These are phyloP conservation scores for Polytrichum commune DNA, from an alignment of 225 moss, liverwort and hornwort species.

Conservation along the genomic window DNA sequence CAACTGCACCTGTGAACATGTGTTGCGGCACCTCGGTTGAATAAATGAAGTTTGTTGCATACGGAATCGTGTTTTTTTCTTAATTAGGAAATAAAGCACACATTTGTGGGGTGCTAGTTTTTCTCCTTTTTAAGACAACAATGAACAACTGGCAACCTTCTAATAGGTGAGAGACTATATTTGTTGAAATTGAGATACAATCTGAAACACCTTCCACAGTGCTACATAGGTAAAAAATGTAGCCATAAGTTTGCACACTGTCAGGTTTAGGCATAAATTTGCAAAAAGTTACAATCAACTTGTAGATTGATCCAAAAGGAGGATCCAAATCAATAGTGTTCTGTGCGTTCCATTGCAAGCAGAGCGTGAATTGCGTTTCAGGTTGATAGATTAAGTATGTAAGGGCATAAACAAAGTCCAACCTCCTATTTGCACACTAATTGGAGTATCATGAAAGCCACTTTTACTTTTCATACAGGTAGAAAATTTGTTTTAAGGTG, in stretches of 20 bases:
- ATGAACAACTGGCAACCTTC: not conserved
- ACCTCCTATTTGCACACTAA: not conserved
- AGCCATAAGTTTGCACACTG: not conserved
- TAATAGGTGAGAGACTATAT: too few species aligned
- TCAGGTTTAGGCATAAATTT: too few species aligned
- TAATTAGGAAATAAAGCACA: slow-evolving; percentile 43
- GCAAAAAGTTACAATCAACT: too few species aligned
- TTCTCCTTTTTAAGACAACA: not conserved
- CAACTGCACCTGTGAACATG: slow-evolving; percentile 44
- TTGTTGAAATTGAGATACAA: too few species aligned
- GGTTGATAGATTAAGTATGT: too few species aligned
- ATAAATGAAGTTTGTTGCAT: slow-evolving; percentile 69
- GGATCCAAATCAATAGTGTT: too few species aligned
- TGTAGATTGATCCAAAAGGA: too few species aligned
- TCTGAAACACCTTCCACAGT: not conserved
- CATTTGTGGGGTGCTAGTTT: not conserved
- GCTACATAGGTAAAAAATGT: not conserved
- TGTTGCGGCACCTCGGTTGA: slow-evolving; percentile 86
- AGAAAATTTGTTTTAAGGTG: too few species aligned
- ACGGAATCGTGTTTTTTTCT: slow-evolving; percentile 65
- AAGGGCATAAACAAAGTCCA: not conserved
- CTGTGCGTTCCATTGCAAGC: too few species aligned
- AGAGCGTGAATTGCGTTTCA: too few species aligned
- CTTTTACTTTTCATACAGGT: too few species aligned
- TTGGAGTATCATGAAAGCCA: too few species aligned